phyloP scores from a whole-genome alignment of 352 stramenopile genomes.

The Phytophthora multivora region DNA sequence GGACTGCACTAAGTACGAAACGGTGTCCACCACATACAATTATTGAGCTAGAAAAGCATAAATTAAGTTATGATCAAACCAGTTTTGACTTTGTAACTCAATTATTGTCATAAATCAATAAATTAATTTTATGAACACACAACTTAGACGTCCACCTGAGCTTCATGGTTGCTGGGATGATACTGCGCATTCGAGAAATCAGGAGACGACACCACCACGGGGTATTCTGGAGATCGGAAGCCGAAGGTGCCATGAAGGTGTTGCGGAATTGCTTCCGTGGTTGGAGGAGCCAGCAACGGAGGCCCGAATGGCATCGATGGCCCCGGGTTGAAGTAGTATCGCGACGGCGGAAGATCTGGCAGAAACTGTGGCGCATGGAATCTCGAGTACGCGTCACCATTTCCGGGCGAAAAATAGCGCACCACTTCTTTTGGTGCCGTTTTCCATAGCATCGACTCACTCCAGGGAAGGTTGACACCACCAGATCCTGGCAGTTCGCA shows the following conservation, averaged over 20 bases:
- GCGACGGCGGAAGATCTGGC: conserved; percentile 29
- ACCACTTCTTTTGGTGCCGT: conserved; percentile 77
- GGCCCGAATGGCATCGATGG: conserved; percentile 13
- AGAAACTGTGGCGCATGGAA: conserved; percentile 31
- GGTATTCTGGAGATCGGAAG: conserved; percentile 22
- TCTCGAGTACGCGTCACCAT: conserved; percentile 29
- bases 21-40: conserved; percentile 6
- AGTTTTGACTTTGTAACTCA: too few species aligned
- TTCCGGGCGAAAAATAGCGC: conserved; percentile 61
- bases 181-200: conserved; percentile 35
- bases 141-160: conserved; percentile 20
- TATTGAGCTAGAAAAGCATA: conserved; percentile 1
- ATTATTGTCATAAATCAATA: too few species aligned
- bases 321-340: conserved; percentile 56
- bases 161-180: conserved; percentile 18
- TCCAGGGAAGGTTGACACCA: conserved; percentile 41
- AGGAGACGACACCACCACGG: conserved; percentile 39
- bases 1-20: conserved; percentile 23
- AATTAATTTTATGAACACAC: neutral
- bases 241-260: conserved; percentile 13
- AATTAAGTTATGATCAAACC: neutral
- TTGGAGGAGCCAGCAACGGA: conserved; percentile 17
- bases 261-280: conserved; percentile 8
- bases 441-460: conserved; percentile 58
- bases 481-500: conserved; percentile 40